phyloP scores from a whole-genome alignment of 768 basidiomycete genomes.

The Daedaleopsis sinensis region DNA sequence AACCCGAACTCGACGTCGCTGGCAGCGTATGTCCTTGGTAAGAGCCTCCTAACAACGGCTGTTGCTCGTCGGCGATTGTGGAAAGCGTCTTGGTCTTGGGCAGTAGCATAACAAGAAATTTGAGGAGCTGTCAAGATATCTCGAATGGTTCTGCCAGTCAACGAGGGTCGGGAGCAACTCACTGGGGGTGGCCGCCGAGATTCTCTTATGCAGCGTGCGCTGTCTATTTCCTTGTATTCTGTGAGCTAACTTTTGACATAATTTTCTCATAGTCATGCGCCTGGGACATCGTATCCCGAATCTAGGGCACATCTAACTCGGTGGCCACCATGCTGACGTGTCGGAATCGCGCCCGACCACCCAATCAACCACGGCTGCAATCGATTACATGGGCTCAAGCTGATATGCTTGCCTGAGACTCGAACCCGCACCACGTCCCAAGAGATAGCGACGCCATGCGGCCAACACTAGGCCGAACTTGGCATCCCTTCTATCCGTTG shows the following conservation, averaged over 20 bases:
- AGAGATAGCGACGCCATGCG: background rate
- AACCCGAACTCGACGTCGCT: conserved; percentile 4
- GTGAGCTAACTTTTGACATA: too few relatives aligned
- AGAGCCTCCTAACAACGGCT: conserved; percentile 19
- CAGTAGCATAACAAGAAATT: background rate
- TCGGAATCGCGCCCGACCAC: background rate
- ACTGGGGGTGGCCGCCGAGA: too few relatives aligned
- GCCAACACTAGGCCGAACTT: background rate
- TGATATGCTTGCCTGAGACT: background rate
- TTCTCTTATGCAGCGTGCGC: too few relatives aligned
- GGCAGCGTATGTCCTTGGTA: background rate
- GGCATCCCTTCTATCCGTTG: background rate
- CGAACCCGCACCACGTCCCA: background rate
- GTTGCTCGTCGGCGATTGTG: conserved; percentile 14
- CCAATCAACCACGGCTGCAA: background rate
- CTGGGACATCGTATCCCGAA: too few relatives aligned
- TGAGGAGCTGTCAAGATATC: too few relatives aligned
- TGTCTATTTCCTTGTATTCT: too few relatives aligned
- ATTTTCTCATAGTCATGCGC: too few relatives aligned
- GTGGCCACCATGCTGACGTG: background rate
- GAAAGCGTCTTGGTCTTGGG: background rate
- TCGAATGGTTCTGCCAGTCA: too few relatives aligned
- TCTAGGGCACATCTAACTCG: background rate
- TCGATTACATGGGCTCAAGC: background rate
- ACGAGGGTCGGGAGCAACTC: too few relatives aligned